Evolutionary conservation across 2,329 filamentous ascomycete species (phyloP), one percentile per base, ranked within the genome.

Genomic region (Neofusicoccum laricinum): DNA sequence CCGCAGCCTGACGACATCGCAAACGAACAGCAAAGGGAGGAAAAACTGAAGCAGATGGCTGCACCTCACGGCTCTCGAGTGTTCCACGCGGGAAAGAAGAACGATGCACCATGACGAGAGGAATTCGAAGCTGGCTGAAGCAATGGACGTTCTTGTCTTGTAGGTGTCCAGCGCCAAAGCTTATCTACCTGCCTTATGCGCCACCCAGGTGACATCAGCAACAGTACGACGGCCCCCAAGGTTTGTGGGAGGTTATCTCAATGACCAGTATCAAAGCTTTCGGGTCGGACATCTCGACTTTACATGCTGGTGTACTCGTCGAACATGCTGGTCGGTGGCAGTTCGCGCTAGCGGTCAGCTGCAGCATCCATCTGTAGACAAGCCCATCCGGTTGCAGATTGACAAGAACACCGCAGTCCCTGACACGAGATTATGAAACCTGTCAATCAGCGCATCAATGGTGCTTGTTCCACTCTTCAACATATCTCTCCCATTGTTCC

Each of bases 11-110:
- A 72, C 70, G 17, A 65, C 70, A 64, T 73, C 68, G 43, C 69
- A 72, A 14, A 71, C 48, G 4, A 74, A 65, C n/a, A 70, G 62
- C 3, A 73, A 64, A 25, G 72, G 65, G 3, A 74, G 66, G 46
- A 72, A 73, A 17, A 72, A 69, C 49, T 73, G 70, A n/a, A 74
- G 66, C 36, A 74, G 59, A 58, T 69, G 67, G 50, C 70, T 71
- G 1, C 71, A 71, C 17, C 68, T 64, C 2, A 73, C 66, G 10
- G 71, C 69, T 41, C 69, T 69, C 7, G 67, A 69, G 53, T 73
- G 71, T 51, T 74, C 71, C 36, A 71, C 70, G 69, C n/a, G 69
- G 66, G 15, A 73, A 50, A n/a, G 66, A 8, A 61, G 34, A 10
- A 61, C 32, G n/a, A 61, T 48, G 19, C 21, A 38, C 25, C 41